phyloP scores from a whole-genome alignment of 2,329 filamentous ascomycete species.

The Cladorrhinum sp. region DNA sequence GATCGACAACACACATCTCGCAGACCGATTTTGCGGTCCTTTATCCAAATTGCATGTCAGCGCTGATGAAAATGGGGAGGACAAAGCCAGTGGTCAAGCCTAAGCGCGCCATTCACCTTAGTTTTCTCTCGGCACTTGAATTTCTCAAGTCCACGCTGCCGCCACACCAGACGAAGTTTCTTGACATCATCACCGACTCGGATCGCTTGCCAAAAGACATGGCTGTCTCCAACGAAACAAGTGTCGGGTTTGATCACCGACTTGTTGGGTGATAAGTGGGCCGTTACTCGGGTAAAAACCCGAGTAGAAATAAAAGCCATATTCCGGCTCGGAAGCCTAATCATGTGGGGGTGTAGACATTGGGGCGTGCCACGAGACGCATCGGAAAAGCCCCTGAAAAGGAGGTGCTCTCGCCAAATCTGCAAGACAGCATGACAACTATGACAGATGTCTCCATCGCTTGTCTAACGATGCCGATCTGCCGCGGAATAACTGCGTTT shows the following conservation, averaged over 20 bases:
- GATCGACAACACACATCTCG: constrained; percentile 63
- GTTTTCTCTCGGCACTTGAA: constrained; percentile 60
- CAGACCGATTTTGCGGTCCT: constrained; percentile 66
- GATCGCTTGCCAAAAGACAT: constrained; percentile 45
- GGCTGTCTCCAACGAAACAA: constrained; percentile 32
- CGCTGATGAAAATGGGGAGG: constrained; percentile 53
- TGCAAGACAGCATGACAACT: constrained; percentile 9
- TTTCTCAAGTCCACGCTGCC: constrained; percentile 57
- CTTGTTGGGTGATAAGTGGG: constrained; percentile 55
- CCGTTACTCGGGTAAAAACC: constrained; percentile 55
- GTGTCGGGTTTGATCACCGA: constrained; percentile 50
- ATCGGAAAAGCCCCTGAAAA: constrained; percentile 36
- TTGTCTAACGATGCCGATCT: constrained; percentile 17
- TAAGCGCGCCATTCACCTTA: constrained; percentile 59
- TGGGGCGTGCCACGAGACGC: constrained; percentile 35
- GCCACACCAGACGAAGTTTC: constrained; percentile 40
- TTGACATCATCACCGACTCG: constrained; percentile 32
- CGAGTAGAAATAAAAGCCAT: constrained; percentile 50
- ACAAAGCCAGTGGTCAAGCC: constrained; percentile 52
- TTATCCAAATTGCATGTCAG: constrained; percentile 56
- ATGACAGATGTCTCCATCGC: constrained; percentile 7
- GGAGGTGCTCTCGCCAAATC: constrained; percentile 26
- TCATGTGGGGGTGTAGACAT: constrained; percentile 37
- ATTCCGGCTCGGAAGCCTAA: constrained; percentile 44
- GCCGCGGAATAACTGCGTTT: constrained; percentile 9